Base-by-base conservation (phyloP, 2,329 filamentous ascomycete species). In the Fusarium pininemorale region DNA sequence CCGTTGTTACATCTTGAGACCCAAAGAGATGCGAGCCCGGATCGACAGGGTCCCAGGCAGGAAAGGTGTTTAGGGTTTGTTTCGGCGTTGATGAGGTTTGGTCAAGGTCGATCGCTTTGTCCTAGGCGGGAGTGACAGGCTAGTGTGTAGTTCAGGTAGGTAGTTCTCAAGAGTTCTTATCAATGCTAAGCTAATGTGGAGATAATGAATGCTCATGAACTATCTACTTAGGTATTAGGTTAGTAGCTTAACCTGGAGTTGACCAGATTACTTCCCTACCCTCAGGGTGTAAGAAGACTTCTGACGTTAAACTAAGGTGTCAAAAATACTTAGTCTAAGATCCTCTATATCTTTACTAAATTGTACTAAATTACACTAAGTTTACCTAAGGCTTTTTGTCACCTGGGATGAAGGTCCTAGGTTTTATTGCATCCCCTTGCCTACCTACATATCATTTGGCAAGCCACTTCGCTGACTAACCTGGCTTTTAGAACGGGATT, bases 1-100 rank as follows among this genome's bases (percentile, higher is more conserved):
- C 66, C 74, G 74, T 78, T 80, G 82, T 85, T 80, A 85, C 85
- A 86, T 87, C 80, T 84, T 86, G 81, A 78, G 77, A 62, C 69
- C 54, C 38, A 44, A 64, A 44, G 48, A 60, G 26, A 45, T 53
- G 50, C 47, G 54, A 61, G 58, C 69, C 53, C 44, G 51, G 54
- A 54, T 61, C 38, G 41, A 55, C 41, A 57, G 47, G 69, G 45
- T 38, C 42, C 30, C 48, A 48, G 41, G 24, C 24, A 26, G 15
- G 45, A 45, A 26, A 18, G 44, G 20, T 45, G 59, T 57, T 61
- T 56, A 35, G 44, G 42, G 30, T 44, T 32, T 38, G 47, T 63
- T 74, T 62, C 60, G 50, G 39, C 39, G 38, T 26, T 44, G 26
- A 35, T 35, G 26, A 55, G 37, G 37, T 48, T 64, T n/a, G 32